phyloP scores from a whole-genome alignment of 108 stramenopile species.

The Stephanodiscus minutulus region DNA sequence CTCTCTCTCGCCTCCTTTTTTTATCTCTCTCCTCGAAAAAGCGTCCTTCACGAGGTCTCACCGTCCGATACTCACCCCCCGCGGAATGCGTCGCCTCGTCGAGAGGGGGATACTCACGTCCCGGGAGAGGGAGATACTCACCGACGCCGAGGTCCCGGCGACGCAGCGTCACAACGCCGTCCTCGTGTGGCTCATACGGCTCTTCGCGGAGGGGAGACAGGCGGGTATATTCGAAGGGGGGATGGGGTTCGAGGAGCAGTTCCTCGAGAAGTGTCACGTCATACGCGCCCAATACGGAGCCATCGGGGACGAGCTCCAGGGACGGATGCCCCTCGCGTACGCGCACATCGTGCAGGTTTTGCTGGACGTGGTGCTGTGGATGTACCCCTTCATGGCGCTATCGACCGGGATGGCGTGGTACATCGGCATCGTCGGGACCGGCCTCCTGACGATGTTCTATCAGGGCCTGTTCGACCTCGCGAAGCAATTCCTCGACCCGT shows the following conservation, averaged over 20 bases:
- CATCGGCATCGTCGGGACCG: slow-evolving; percentile 77
- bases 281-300: slow-evolving; percentile 85
- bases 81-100: slow-evolving; percentile 85
- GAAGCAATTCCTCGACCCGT: slow-evolving; percentile 92
- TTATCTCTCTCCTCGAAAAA: neutral
- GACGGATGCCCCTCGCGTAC: slow-evolving; percentile 92
- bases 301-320: slow-evolving; percentile 84
- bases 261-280: slow-evolving; percentile 86
- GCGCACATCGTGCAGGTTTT: slow-evolving; percentile 90
- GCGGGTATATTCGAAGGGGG: slow-evolving; percentile 84
- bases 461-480: slow-evolving; percentile 91
- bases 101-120: slow-evolving; percentile 84
- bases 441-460: slow-evolving; percentile 81
- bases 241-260: slow-evolving; percentile 80
- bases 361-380: slow-evolving; percentile 84
- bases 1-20: no score
- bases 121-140: slow-evolving; percentile 68
- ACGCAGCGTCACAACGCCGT: slow-evolving; percentile 90
- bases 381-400: slow-evolving; percentile 90
- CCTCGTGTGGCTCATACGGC: slow-evolving; percentile 82
- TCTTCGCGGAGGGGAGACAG: slow-evolving; percentile 75
- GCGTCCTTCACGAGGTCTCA: slow-evolving; percentile 88
- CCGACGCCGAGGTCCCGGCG: slow-evolving; percentile 76
- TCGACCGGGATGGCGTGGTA: slow-evolving; percentile 73
- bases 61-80: slow-evolving; percentile 85